phyloP scores from a whole-genome alignment of 192 early-diverging fungal genomes.

The Gigaspora rosea region DNA sequence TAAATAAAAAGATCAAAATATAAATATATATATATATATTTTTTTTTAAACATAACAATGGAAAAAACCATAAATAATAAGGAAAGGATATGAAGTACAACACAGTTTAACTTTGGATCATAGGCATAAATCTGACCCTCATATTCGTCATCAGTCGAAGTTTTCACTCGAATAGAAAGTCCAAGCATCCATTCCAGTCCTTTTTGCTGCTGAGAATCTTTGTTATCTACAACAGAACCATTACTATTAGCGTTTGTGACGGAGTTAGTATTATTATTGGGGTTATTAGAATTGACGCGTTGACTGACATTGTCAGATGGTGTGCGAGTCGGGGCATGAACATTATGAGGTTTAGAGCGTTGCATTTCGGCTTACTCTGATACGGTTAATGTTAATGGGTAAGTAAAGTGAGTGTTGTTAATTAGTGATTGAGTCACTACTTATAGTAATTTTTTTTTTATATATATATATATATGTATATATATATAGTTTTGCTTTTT shows the following conservation, averaged over 20 bases:
- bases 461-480: too few species aligned
- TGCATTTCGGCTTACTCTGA: neutral
- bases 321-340: neutral
- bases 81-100: constrained; percentile 68
- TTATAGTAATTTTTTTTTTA: too few species aligned
- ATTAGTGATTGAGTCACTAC: too few species aligned
- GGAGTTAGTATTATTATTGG: neutral
- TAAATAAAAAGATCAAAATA: neutral
- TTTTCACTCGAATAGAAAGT: constrained; percentile 49
- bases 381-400: too few species aligned
- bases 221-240: constrained; percentile 6
- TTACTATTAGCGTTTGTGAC: constrained; percentile 26
- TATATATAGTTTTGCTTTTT: too few species aligned
- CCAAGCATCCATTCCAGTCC: constrained; percentile 53
- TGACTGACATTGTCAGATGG: constrained; percentile 24
- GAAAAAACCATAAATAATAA: too few species aligned
- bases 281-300: constrained; percentile 6
- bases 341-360: constrained; percentile 17
- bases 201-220: constrained; percentile 33
- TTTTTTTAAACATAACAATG: too few species aligned
- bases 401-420: too few species aligned
- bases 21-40: neutral
- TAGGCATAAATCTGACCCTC: constrained; percentile 60
- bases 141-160: constrained; percentile 50
- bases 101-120: constrained; percentile 59